A percentile compares a stretch with the other conserved stretches of the same genome.
Evolutionary conservation across 345 rosid species (phyloP).

Genomic region (Gossypium raimondii): DNA sequence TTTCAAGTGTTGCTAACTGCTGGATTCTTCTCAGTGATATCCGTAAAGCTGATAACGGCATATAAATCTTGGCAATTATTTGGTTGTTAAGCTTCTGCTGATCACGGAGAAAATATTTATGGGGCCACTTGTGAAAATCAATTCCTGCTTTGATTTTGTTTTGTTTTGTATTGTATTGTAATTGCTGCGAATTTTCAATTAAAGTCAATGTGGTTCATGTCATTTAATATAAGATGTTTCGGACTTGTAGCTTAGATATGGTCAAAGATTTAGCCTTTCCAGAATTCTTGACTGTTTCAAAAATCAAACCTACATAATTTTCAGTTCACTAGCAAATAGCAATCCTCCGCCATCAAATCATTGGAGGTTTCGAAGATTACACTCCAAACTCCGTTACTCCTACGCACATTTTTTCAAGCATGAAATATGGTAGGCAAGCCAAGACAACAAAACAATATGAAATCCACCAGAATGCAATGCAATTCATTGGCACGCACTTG

Average conservation of each 20-base stretch:
- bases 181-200: neutral
- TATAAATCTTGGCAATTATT: slow-evolving; percentile 17
- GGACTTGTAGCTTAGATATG: neutral
- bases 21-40: neutral
- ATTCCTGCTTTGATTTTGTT: neutral
- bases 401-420: neutral
- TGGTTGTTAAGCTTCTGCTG: slow-evolving; percentile 13
- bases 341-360: neutral
- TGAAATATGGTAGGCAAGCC: neutral
- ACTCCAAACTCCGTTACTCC: neutral
- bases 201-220: neutral
- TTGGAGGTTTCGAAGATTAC: neutral
- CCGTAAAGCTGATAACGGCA: slow-evolving; percentile 10
- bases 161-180: neutral
- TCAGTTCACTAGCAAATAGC: neutral
- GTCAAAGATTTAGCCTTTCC: neutral
- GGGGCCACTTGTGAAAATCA: neutral
- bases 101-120: neutral
- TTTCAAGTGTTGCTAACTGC: neutral
- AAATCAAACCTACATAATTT: neutral
- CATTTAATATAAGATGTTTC: neutral
- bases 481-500: neutral
- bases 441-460: neutral
- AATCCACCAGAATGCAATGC: neutral
- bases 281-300: neutral